Evolutionary conservation across 192 early-diverging fungal genomes (phyloP), one percentile per base, ranked within the genome.

Genomic region (Fimicolochytrium jonesii): DNA sequence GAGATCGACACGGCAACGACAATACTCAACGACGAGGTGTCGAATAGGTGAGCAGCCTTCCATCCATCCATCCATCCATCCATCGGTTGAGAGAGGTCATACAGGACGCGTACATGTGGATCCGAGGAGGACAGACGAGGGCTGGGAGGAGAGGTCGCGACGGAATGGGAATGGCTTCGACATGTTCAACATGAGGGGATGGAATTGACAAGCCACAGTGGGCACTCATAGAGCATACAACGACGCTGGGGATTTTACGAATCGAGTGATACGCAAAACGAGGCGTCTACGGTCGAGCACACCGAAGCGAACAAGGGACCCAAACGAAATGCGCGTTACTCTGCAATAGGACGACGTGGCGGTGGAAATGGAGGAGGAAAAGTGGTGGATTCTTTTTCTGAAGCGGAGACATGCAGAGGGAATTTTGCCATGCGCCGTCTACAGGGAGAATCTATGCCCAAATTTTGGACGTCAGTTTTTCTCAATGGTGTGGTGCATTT

Each of bases 21-120:
- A n/a, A n/a, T n/a, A n/a, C n/a, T n/a, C n/a, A n/a, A n/a, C n/a
- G n/a, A n/a, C n/a, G n/a, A n/a, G n/a, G n/a, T n/a, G n/a, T n/a
- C n/a, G n/a, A 30, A 61, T 2, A 61, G 59, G 59, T 61, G 47
- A 61, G 59, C 45, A 11, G 11, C 10, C 0, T n/a, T 34, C 43
- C 59, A 61, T 61, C 47, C 59, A 61, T 61, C 59, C 60, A 62
- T 62, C 60, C 60, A 62, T 62, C 60, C 44, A 62, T 62, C 60
- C 45, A 47, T 59, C 44, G 17, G 22, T 35, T 29, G 18, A 17
- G 6, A 30, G 4, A 43, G 58, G 30, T 22, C 31, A 31, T 20
- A 1, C 17, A 17, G 23, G 23, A 15, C 2, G 30, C 46, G 58
- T 6, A 20, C 3, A 22, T 22, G n/a, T 15, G 25, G 17, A 26